Evolutionary conservation across 805 yeast genomes (phyloP).

Genomic region (Maudiozyma bulderi): DNA sequence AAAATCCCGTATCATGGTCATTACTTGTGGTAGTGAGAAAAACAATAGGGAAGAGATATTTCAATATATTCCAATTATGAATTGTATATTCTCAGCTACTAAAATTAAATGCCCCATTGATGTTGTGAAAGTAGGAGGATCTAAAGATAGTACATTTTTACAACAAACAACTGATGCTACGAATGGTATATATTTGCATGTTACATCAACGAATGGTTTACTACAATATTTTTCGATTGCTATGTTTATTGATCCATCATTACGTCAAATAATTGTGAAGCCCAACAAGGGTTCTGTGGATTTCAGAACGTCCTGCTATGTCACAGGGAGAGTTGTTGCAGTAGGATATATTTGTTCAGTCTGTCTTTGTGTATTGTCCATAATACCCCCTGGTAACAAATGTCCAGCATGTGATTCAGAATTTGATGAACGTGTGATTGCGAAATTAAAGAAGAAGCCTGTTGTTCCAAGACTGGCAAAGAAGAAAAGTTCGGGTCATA

Average conservation of each 20-base stretch:
- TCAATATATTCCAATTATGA: slow-evolving; percentile 89
- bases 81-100: slow-evolving; percentile 91
- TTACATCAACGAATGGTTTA: slow-evolving; percentile 63
- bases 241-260: slow-evolving; percentile 74
- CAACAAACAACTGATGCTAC: slow-evolving; percentile 97
- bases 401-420: slow-evolving; percentile 85
- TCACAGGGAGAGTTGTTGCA: slow-evolving; percentile 84
- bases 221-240: slow-evolving; percentile 78
- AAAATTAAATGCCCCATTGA: slow-evolving; percentile 84
- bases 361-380: slow-evolving; percentile 69
- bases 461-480: slow-evolving; percentile 12
- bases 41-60: slow-evolving; percentile 66
- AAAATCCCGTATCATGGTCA: slow-evolving; percentile 55
- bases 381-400: slow-evolving; percentile 51
- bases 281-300: slow-evolving; percentile 84
- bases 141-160: slow-evolving; percentile 59
- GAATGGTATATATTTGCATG: slow-evolving; percentile 70
- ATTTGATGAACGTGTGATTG: slow-evolving; percentile 57
- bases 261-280: slow-evolving; percentile 63
- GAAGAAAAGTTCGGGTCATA: slow-evolving; percentile 1
- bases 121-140: slow-evolving; percentile 60
- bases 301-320: slow-evolving; percentile 88
- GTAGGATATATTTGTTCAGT: slow-evolving; percentile 93
- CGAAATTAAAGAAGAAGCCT: slow-evolving; percentile 42
- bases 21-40: slow-evolving; percentile 32